Base-by-base conservation (phyloP, 352 stramenopile species). In the Thraustochytrium sp. region DNA sequence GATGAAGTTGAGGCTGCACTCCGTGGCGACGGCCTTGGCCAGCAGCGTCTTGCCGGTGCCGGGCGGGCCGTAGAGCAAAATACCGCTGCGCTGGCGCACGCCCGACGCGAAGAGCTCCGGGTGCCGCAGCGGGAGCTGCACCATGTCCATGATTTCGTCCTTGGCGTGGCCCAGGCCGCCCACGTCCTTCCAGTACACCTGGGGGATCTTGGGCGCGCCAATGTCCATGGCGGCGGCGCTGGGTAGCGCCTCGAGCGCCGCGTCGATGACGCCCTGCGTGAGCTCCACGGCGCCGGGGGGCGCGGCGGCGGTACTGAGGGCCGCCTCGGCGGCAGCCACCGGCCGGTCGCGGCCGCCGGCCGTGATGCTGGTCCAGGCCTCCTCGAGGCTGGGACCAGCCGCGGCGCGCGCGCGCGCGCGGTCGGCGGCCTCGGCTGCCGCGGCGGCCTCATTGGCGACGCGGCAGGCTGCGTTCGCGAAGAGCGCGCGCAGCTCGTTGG, bases 21-120 rank as follows among this genome's bases (percentile, higher is more conserved):
- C 97, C 40, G 97, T 99, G 0, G 97, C 97, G 62, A 99, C 93
- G 18, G 97, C 97, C 87, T 99, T 99, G 21, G 97, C 97, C 73
- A 98, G 94, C 26, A 99, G 86, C 11, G 96, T 99, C 88, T 99
- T 99, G 76, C 87, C 95, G 98, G 29, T 96, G 95, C 82, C 82
- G 21, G 97, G 97, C 23, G 97, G 97, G 0, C 97, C 96, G 82
- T 99, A 99, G 51, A 99, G 95, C 11, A 99, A 90, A 23, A 99
- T 96, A 54, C 97, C 97, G 68, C 97, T 95, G 3, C 94, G 96
- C 13, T 96, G 93, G 18, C 94, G 91, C 89, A 99, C 98, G 53
- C 96, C 96, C 89, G 99, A 98, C 74, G 96, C 92, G 85, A 99
- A 99, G 9, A 97, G 90, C 75, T 97, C 93, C 2, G 95, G 92